Conservation (phyloP, 2,329 filamentous ascomycete species). For the Colletotrichum ledebouriae region DNA sequence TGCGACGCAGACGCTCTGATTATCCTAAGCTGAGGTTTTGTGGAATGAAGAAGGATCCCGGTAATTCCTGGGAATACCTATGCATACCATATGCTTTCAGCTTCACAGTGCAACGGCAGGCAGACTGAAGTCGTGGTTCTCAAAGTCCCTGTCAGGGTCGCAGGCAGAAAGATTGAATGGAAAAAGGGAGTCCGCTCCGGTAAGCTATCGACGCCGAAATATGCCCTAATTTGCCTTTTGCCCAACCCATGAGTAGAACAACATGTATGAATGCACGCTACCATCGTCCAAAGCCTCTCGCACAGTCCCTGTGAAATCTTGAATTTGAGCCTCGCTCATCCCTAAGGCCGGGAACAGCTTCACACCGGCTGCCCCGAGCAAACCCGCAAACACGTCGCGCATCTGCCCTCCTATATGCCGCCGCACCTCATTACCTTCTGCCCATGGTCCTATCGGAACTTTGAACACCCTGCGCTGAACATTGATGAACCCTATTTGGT, state of each 20-base stretch:
- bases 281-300: conserved; percentile 11
- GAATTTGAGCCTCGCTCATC: conserved; percentile 2
- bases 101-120: too few species aligned
- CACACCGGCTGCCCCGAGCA: neutral
- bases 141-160: too few species aligned
- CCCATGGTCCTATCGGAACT: conserved; percentile 6
- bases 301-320: neutral
- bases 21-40: too few species aligned
- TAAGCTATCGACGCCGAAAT: too few species aligned
- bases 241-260: conserved; percentile 19
- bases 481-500: conserved; percentile 5
- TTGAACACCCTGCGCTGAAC: conserved; percentile 2
- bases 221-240: conserved; percentile 11
- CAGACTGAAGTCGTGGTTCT: too few species aligned
- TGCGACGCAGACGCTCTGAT: too few species aligned
- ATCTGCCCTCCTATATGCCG: neutral
- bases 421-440: neutral
- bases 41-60: too few species aligned
- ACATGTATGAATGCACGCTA: conserved; percentile 6
- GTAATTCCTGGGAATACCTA: too few species aligned
- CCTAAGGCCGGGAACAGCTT: neutral
- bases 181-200: too few species aligned
- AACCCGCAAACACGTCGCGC: neutral
- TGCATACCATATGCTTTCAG: too few species aligned
- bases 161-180: too few species aligned